These are phyloP conservation scores for Allium fistulosum DNA, from an alignment of 106 monocot species.

Conservation along the genomic window DNA sequence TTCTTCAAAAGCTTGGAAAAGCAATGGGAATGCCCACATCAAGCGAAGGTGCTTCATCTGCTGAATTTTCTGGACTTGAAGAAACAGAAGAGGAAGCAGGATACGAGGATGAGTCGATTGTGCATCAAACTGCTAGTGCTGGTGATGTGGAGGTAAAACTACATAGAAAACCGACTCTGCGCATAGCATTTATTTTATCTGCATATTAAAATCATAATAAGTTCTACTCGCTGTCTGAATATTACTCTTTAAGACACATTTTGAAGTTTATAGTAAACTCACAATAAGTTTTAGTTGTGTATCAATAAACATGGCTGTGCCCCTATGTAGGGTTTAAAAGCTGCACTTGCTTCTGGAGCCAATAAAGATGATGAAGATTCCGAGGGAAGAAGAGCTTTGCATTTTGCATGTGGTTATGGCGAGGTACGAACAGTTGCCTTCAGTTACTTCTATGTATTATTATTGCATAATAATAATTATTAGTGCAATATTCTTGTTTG, in stretches of 20 bases:
- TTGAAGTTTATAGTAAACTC: too few relatives aligned
- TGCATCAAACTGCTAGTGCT: slow-evolving; percentile 73
- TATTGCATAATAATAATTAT: neutral
- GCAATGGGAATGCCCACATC: slow-evolving; percentile 54
- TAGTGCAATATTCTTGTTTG: neutral
- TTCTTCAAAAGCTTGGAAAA: slow-evolving; percentile 77
- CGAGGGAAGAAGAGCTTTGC: slow-evolving; percentile 83
- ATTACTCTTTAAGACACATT: too few relatives aligned
- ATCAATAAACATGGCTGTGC: too few relatives aligned
- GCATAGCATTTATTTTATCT: too few relatives aligned
- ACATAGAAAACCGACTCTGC: too few relatives aligned
- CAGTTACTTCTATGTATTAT: neutral
- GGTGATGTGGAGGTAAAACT: slow-evolving; percentile 66
- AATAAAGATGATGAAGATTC: slow-evolving; percentile 83
- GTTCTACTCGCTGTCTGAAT: too few relatives aligned
- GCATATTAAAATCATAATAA: too few relatives aligned
- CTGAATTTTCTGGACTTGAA: slow-evolving; percentile 41
- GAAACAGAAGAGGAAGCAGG: slow-evolving; percentile 54
- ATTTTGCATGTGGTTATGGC: slow-evolving; percentile 93
- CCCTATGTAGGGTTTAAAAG: slow-evolving; percentile 48
- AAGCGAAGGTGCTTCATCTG: slow-evolving; percentile 32
- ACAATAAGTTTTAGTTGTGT: too few relatives aligned
- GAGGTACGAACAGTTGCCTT: slow-evolving; percentile 39
- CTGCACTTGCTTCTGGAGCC: slow-evolving; percentile 58
- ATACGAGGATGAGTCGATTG: slow-evolving; percentile 69